Evolutionary conservation across 176 grass and related monocot genomes (phyloP), one percentile per base, ranked within the genome.

Genomic region (Carex cristatella): DNA sequence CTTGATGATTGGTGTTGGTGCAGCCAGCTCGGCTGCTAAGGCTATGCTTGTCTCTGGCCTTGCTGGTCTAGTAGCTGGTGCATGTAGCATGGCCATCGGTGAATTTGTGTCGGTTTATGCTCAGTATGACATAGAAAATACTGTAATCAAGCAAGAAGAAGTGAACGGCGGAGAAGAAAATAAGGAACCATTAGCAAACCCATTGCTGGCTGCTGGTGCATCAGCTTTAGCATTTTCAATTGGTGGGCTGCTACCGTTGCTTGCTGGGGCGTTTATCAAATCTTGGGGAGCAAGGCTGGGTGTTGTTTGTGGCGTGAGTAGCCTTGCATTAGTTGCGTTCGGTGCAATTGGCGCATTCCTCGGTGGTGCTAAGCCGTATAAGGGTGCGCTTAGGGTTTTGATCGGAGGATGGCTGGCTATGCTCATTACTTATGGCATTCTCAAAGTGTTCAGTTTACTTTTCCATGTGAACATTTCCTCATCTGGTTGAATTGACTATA

Each of bases 71-170:
- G 95, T 91, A 27, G 95, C 95, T 7, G 95, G 95, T 37, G 92
- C 95, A 7, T 98, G 95, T 88, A 98, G 95, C 91, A 98, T 98
- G 95, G 92, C 92, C 61, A 98, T 98, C 85, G 95, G 95, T 3
- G 95, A 98, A 84, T 98, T 90, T 84, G 95, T 98, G 4, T 98
- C 92, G 32, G 92, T 98, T 62, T 94, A 95, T 71, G 84, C 97
- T 32, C 97, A 96, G 88, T 95, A 92, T 77, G 97, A 99, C 80
- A 96, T 99, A 74, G 83, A 96, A 83, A 81, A 91, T 53, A 77
- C 88, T 6, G 85, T 94, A 71, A 87, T 91, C 38, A 57, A 84
- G 75, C 62, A 65, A 28, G 23, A 53, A 6, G 32, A 4, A 4
- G 10, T 0, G 4, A 28, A 0, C 3, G 30, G 4, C 35, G 27